Base-by-base conservation (phyloP, 768 basidiomycete species). In the Serendipita sp. region DNA sequence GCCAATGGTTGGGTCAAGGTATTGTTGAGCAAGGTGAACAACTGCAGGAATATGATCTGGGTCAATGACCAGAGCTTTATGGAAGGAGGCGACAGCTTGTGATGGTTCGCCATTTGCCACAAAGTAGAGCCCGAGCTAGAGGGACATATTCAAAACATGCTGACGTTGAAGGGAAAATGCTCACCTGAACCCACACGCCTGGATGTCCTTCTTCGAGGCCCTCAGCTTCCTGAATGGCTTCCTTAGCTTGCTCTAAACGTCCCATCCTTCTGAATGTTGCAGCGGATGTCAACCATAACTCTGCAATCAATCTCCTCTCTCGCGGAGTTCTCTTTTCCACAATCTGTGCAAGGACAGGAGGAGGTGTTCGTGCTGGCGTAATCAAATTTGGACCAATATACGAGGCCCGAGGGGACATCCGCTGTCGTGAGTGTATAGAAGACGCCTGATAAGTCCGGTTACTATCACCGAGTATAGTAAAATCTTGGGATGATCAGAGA, bases 191-290 rank as follows among this genome's bases (percentile, higher is more conserved):
- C 93, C 93, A 97, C 16, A 98, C 91, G 28, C 82, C 84, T 2
- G 90, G 82, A 71, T 95, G 93, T 26, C 81, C 79, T 66, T 90
- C 86, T 70, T 95, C 90, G 66, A 82, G 78, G 2, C 86, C 83
- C 71, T 99, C 95, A 0, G 95, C 96, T 72, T 99, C 95, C 70
- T 92, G 90, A 48, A 98, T 92, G 1, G 95, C 86, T 11, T 84
- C 94, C 60, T 83, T 82, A 0, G 89, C 85, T 68, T 97, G 90
- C 64, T 96, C 94, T 61, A 90, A 80, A 74, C 92, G 92, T 11
- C 90, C 90, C 62, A 88, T 75, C 64, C 96, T 76, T 50, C 96
- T 78, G 75, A 97, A 98, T 0, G 90, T 96, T 16, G 96, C 92
- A 0, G 95, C 90, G 4, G 86, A 88, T 80, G 91, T 90, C 3